Conservation (phyloP, 1,284 basidiomycete genomes). For the Tilletia indica region DNA sequence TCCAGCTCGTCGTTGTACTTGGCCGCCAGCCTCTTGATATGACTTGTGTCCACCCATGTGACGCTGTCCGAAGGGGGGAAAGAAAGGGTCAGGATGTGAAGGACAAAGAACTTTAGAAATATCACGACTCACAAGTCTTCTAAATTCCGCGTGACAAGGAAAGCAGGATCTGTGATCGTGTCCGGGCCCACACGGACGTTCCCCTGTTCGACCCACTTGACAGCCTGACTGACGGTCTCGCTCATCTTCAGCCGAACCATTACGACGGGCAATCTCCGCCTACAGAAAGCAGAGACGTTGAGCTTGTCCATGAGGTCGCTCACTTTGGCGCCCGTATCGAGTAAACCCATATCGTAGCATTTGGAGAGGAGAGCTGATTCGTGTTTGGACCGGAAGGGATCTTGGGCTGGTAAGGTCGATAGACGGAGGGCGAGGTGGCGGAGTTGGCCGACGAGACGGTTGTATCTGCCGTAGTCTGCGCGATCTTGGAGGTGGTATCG, state of each 20-base stretch:
- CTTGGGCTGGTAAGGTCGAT: slow-evolving; percentile 81
- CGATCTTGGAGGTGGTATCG: slow-evolving; percentile 71
- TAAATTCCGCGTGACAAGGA: slow-evolving; percentile 88
- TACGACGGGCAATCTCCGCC: slow-evolving; percentile 85
- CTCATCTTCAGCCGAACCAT: slow-evolving; percentile 87
- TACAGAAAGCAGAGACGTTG: slow-evolving; percentile 89
- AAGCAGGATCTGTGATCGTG: slow-evolving; percentile 93
- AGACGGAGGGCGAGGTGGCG: slow-evolving; percentile 82
- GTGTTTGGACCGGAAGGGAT: slow-evolving; percentile 81
- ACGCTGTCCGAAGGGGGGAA: slow-evolving; percentile 59
- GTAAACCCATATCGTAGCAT: slow-evolving; percentile 93
- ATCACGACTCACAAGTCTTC: slow-evolving; percentile 72
- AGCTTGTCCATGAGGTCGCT: slow-evolving; percentile 68
- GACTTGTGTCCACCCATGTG: slow-evolving; percentile 97
- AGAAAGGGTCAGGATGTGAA: neutral
- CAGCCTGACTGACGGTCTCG: slow-evolving; percentile 66
- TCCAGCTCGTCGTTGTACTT: slow-evolving; percentile 83
- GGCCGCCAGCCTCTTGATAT: slow-evolving; percentile 93
- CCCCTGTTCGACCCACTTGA: slow-evolving; percentile 95
- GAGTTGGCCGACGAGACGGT: slow-evolving; percentile 86
- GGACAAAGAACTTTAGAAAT: neutral
- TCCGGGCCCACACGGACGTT: slow-evolving; percentile 96
- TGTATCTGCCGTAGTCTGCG: slow-evolving; percentile 91
- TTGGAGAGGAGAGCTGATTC: slow-evolving; percentile 86
- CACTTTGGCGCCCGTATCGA: slow-evolving; percentile 64